Evolutionary conservation across 129 eudicot genomes (phyloP), one percentile per base, ranked within the genome.

Genomic region (Pseudognaphalium luteoalbum): DNA sequence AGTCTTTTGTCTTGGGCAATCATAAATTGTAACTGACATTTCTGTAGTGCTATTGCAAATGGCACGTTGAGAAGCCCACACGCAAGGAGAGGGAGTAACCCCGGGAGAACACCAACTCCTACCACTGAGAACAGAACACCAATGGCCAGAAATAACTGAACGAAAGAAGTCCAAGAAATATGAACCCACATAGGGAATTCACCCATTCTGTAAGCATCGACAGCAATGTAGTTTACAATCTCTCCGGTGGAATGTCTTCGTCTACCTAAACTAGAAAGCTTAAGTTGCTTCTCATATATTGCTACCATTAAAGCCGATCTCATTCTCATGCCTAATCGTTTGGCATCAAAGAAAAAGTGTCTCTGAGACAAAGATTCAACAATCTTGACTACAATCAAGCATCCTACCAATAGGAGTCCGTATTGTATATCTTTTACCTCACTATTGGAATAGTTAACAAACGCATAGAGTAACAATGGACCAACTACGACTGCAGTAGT

Each of bases 201-300:
- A 17, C 92, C 96, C 91, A 89, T 83, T 66, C 96, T 63, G 57
- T 89, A 87, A 44, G 96, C 91, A 83, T 89, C 96, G 30, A 90
- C 84, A 2, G 84, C 86, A 2, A 90, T 87, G 41, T 87, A 90
- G 61, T 90, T 87, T 11, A 85, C 92, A 25, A 90, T 64, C 70
- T 90, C 92, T 0, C 96, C 96, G 1, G 90, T 87, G 7, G 96
- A 87, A 72, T 90, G 96, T 54, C 83, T 74, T 77, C 25, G 77
- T 64, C 86, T 85, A 30, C 90, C 92, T 19, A 81, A 42, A 58
- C 87, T 90, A 15, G 96, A 90, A 52, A 90, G 86, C 66, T 74
- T 87, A 15, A 90, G 88, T 74, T 83, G 90, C 69, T 85, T 90
- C 65, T 79, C 78, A 62, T 87, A 87, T 16, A 87, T 83, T 47